Evolutionary conservation across 2,329 filamentous ascomycete species (phyloP).

Genomic region (Colletotrichum zoysiae): DNA sequence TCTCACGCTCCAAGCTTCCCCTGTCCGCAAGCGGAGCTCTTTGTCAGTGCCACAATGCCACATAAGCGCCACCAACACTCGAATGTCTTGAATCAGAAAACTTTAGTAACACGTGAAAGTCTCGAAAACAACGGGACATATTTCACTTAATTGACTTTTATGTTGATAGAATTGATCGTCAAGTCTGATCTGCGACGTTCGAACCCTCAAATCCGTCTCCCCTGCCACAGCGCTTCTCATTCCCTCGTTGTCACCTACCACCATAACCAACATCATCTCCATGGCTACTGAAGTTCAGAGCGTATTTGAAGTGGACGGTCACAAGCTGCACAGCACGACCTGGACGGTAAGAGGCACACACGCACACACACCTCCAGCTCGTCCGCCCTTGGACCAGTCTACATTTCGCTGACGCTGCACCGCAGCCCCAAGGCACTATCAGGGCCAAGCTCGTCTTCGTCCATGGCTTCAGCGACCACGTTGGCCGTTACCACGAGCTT

Average conservation of each 20-base stretch:
- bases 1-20: constrained; percentile 10
- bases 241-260: constrained; percentile 1
- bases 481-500: constrained; percentile 80
- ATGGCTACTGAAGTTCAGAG: constrained; percentile 63
- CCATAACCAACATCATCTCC: constrained; percentile 5
- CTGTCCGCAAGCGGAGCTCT: constrained; percentile 25
- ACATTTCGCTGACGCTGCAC: constrained; percentile 25
- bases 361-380: constrained; percentile 12
- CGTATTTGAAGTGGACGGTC: constrained; percentile 59
- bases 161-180: background rate
- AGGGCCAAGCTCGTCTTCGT: constrained; percentile 84
- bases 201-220: background rate
- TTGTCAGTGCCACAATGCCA: constrained; percentile 14
- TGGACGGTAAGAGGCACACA: constrained; percentile 63
- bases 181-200: background rate
- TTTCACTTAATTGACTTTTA: background rate
- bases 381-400: background rate
- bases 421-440: constrained; percentile 66
- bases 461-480: constrained; percentile 91
- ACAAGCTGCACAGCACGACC: constrained; percentile 67
- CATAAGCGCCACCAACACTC: constrained; percentile 18
- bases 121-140: constrained; percentile 7
- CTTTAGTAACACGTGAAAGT: constrained; percentile 18
- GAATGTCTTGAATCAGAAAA: constrained; percentile 19
- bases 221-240: background rate